Conservation (phyloP, 768 basidiomycete species). For the Sporobolomyces roseus region DNA sequence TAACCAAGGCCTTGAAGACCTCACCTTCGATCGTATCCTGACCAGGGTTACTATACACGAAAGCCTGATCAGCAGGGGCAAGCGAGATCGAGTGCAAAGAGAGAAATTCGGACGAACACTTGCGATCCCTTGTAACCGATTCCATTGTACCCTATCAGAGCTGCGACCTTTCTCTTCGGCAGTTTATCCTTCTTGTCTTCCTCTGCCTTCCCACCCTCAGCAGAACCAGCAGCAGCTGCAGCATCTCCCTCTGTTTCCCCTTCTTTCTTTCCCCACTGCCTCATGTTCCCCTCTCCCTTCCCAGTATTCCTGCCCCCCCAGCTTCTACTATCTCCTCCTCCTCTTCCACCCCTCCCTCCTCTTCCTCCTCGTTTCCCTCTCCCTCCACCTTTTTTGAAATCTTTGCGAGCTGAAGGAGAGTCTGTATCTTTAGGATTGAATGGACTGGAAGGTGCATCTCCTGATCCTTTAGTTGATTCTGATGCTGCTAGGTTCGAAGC, state of each 20-base stretch:
- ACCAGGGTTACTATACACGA: slow-evolving; percentile 61
- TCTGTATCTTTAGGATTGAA: slow-evolving; percentile 25
- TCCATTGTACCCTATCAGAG: slow-evolving; percentile 87
- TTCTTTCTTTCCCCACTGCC: slow-evolving; percentile 25
- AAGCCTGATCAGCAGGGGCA: not conserved
- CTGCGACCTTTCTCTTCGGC: slow-evolving; percentile 78
- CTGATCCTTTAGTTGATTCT: not conserved
- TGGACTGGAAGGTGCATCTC: slow-evolving; percentile 20
- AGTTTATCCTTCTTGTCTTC: slow-evolving; percentile 44
- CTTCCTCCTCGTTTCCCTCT: not conserved
- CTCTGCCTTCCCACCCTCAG: not conserved
- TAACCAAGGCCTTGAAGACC: slow-evolving; percentile 79
- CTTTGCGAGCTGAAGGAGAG: slow-evolving; percentile 33
- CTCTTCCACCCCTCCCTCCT: not conserved
- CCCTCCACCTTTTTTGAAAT: too few relatives aligned
- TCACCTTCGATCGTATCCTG: slow-evolving; percentile 82
- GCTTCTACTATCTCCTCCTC: slow-evolving; percentile 5
- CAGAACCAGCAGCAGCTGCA: not conserved
- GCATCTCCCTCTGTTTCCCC: not conserved
- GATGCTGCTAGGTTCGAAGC: not conserved
- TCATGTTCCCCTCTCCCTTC: slow-evolving; percentile 23
- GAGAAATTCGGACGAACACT: slow-evolving; percentile 60
- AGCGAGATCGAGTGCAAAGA: not conserved
- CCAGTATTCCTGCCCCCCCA: slow-evolving; percentile 27
- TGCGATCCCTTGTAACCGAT: slow-evolving; percentile 93